Evolutionary conservation across 1,139 yeast species (phyloP).

Genomic region (Trichomonascaceae sp.): DNA sequence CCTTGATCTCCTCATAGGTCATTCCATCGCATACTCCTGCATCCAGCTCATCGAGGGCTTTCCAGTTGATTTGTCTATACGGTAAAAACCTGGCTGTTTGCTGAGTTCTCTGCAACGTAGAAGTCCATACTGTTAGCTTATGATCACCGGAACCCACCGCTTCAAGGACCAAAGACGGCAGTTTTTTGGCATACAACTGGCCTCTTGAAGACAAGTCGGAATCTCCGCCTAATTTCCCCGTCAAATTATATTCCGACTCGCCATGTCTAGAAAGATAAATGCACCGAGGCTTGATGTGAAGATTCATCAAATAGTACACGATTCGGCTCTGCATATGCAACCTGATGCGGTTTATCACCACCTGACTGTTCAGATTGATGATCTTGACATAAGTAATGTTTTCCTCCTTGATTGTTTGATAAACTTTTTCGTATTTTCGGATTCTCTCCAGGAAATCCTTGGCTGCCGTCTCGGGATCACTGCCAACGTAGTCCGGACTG

Average conservation of each 20-base stretch:
- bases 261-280: constrained; percentile 96
- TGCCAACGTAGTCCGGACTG: constrained; percentile 77
- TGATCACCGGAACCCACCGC: constrained; percentile 59
- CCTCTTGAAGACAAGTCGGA: constrained; percentile 84
- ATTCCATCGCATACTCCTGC: constrained; percentile 98
- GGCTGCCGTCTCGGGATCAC: constrained; percentile 66
- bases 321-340: constrained; percentile 87
- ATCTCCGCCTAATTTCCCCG: constrained; percentile 96
- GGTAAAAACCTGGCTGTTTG: constrained; percentile 85
- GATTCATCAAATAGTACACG: constrained; percentile 91
- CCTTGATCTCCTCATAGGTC: constrained; percentile 82
- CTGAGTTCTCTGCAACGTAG: constrained; percentile 85
- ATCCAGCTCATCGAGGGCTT: constrained; percentile 92
- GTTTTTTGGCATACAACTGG: constrained; percentile 70
- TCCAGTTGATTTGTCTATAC: constrained; percentile 85
- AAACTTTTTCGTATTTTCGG: constrained; percentile 61
- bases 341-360: constrained; percentile 79
- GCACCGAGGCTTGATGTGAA: constrained; percentile 85
- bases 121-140: constrained; percentile 90
- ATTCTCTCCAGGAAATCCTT: constrained; percentile 70
- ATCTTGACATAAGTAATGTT: constrained; percentile 78
- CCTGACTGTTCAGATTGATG: constrained; percentile 81
- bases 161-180: constrained; percentile 70
- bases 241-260: constrained; percentile 83
- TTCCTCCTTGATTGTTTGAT: constrained; percentile 60